Conservation (phyloP, 345 rosid genomes). For the Trapa incisa region DNA sequence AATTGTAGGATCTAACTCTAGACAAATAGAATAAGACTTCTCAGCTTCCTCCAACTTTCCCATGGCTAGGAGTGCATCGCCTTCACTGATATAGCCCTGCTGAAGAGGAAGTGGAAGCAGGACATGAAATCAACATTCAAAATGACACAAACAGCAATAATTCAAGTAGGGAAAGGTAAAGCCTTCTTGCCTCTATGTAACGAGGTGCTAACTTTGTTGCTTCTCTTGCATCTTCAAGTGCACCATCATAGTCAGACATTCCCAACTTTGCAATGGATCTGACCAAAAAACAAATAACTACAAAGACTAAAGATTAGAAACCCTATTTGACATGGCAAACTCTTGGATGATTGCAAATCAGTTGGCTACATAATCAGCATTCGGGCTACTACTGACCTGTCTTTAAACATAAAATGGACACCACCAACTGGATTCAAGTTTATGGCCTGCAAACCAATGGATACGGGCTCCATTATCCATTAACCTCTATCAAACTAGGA, state of each 20-base stretch:
- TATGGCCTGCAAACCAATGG: conserved; percentile 41
- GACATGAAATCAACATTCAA: not conserved
- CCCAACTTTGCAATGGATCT: conserved; percentile 59
- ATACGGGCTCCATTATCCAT: not conserved
- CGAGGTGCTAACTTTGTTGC: conserved; percentile 42
- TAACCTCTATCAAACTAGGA: not conserved
- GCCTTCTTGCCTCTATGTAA: conserved; percentile 40
- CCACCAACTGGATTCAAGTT: conserved; percentile 62
- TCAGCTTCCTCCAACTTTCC: conserved; percentile 53
- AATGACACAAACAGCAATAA: not conserved
- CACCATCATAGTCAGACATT: conserved; percentile 41
- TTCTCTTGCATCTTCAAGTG: conserved; percentile 63
- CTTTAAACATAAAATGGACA: conserved; percentile 48
- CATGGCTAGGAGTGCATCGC: conserved; percentile 60
- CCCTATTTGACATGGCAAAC: no score
- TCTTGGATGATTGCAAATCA: not conserved
- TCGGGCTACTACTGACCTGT: conserved; percentile 32
- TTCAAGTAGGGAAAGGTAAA: not conserved
- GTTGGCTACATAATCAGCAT: not conserved
- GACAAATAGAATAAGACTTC: conserved; percentile 44
- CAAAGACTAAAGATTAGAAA: no score
- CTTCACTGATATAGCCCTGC: conserved; percentile 69
- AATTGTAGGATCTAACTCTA: conserved; percentile 57
- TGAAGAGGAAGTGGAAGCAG: not conserved
- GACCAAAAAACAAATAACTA: conserved; percentile 10